A percentile compares a stretch with the other conserved stretches of the same genome.
Evolutionary conservation across 2,329 filamentous ascomycete species (phyloP).

Genomic region (Ciborinia camelliae): DNA sequence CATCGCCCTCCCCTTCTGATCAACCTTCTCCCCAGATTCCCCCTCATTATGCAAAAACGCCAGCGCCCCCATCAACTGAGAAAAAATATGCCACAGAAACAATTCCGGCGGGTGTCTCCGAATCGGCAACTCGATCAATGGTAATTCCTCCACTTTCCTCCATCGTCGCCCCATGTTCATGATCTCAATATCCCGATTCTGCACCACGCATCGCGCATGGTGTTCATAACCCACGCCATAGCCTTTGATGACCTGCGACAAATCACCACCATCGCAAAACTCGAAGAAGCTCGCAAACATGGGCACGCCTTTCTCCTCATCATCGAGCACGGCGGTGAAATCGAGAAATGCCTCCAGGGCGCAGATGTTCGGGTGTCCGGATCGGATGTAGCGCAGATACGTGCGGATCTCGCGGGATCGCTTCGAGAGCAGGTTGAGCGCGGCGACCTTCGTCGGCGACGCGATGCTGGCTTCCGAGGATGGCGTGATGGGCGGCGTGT

Average conservation of each 20-base stretch:
- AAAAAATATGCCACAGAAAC: conserved; percentile 8
- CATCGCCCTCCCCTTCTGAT: background rate
- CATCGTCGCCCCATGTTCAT: no score
- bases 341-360: background rate
- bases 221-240: no score
- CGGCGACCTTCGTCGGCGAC: background rate
- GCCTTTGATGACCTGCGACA: background rate
- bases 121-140: background rate
- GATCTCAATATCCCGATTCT: no score
- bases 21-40: background rate
- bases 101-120: background rate
- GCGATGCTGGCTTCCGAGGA: background rate
- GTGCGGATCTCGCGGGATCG: background rate
- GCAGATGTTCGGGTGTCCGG: conserved; percentile 6
- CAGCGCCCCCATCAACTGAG: background rate
- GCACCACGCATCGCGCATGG: no score
- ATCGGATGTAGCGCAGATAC: background rate
- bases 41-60: conserved; percentile 10
- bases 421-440: background rate
- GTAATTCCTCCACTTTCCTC: no score
- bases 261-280: background rate
- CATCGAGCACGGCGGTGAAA: background rate
- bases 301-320: background rate
- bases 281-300: background rate
- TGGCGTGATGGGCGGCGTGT: background rate